Base-by-base conservation (phyloP, 139 green algal species). In the Yamagishiella unicocca region DNA sequence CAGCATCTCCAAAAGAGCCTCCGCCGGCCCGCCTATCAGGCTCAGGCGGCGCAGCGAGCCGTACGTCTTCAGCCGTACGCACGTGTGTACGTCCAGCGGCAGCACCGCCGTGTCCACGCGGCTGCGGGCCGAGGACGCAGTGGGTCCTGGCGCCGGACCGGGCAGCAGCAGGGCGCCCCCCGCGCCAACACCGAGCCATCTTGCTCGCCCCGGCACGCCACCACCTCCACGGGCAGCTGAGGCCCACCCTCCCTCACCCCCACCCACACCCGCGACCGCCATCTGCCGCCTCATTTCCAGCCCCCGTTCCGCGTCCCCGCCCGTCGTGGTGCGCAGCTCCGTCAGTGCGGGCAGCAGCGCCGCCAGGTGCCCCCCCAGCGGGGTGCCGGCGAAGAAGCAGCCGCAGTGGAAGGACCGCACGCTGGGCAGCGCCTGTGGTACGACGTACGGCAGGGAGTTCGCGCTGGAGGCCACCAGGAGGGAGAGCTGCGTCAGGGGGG, bases 351-450 rank as follows among this genome's bases (percentile, higher is more conserved):
- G 72, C 43, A 80, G 10, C 72, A 64, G 43, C 72, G 43, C 29
- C 43, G 72, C 72, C 72, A 80, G 72, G 43, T 80, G 72, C 4
- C 72, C 72, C 6, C 72, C 72, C 29, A 80, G 72, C 22, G 72
- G 72, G 10, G 45, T 64, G 72, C 72, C 72, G n/a, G 43, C 72
- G 12, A 64, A 29, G n/a, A 62, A 80, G n/a, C 43, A 27, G 10
- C 2, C 12, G 10, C 8, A n/a, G 10, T 17, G 9, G 14, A 75
- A 50, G 2, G 29, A 35, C 67, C n/a, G 67, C 5, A 75, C 9
- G 67, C 4, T 53, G 12, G 67, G 67, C 67, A 75, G 35, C 35
- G 35, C 35, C n/a, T 53, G 35, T 43, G 43, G 72, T 62, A 80
- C 72, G 27, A 64, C 72, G 72, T 80, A 80, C 43, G 72, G 72